Evolutionary conservation across 495 filamentous ascomycete species (phyloP), one percentile per base, ranked within the genome.

Genomic region (Neurospora sp.): DNA sequence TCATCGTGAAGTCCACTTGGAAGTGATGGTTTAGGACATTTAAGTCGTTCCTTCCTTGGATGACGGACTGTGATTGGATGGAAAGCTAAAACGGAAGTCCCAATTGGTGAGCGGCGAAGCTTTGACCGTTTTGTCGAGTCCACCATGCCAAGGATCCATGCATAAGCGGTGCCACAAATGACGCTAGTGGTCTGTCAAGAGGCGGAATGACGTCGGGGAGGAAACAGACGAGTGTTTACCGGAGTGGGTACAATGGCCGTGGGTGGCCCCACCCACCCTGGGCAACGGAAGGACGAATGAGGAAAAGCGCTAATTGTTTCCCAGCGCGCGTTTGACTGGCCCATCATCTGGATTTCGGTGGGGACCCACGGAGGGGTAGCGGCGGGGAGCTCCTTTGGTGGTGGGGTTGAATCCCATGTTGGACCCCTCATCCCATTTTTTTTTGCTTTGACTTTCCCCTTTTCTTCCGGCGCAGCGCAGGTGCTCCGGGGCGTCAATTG

Each of bases 171-270:
- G 73, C 68, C n/a, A 74, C 74, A 47, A 37, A 74, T 76, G 74
- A 76, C 74, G 74, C 70, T 47, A 74, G 61, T 35, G 27, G 39
- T 20, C 9, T 8, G 41, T 27, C n/a, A 59, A n/a, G 31, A 73
- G 18, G 73, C 74, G 70, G 73, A 72, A 76, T 76, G 74, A 76
- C 74, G 74, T 76, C 71, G 70, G 47, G 16, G 38, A 31, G 53
- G 53, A 72, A 73, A 68, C 42, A 72, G 74, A 74, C 68, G 70
- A 71, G 44, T 68, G 38, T 74, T 70, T 18, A 61, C 68, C 69
- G 69, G 53, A 59, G 53, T 65, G 53, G 53, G 27, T 65, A 37
- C 53, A 31, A 16, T 27, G 53, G 53, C 53, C 14, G 35, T 27
- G 53, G 53, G 14, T 35, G 35, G 27, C 27, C 14, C 53, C 53